phyloP scores from a whole-genome alignment of 257 asterid species.

The Solanum peruvianum region DNA sequence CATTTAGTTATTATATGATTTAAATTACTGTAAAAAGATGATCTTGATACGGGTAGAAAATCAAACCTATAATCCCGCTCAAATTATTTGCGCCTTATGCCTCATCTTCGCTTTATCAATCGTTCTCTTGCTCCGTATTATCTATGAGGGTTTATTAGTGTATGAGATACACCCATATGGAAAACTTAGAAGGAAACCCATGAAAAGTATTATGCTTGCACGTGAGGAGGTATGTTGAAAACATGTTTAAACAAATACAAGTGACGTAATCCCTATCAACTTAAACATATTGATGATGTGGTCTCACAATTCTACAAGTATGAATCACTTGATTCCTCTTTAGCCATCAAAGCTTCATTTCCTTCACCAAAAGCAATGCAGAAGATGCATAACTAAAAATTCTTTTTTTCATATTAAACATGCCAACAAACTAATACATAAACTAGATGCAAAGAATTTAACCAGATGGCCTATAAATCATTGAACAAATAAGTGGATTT shows the following conservation, averaged over 20 bases:
- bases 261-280: not conserved
- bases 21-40: too few relatives aligned
- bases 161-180: not conserved
- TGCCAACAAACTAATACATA: not conserved
- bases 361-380: constrained; percentile 35
- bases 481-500: not conserved
- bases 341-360: constrained; percentile 52
- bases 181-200: not conserved
- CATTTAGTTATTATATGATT: not conserved
- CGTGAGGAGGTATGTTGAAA: not conserved
- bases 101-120: not conserved
- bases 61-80: not conserved
- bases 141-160: not conserved
- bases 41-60: not conserved
- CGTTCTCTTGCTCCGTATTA: not conserved
- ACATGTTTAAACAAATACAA: not conserved
- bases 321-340: not conserved
- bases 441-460: not conserved
- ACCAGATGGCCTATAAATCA: not conserved
- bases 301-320: not conserved
- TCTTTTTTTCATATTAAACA: not conserved
- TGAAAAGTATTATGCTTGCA: not conserved
- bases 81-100: not conserved
- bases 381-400: not conserved
- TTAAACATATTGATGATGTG: not conserved